A percentile compares a stretch with the other conserved stretches of the same genome.
Evolutionary conservation across 2,329 filamentous ascomycete species (phyloP).

Genomic region (Penicillium italicum): DNA sequence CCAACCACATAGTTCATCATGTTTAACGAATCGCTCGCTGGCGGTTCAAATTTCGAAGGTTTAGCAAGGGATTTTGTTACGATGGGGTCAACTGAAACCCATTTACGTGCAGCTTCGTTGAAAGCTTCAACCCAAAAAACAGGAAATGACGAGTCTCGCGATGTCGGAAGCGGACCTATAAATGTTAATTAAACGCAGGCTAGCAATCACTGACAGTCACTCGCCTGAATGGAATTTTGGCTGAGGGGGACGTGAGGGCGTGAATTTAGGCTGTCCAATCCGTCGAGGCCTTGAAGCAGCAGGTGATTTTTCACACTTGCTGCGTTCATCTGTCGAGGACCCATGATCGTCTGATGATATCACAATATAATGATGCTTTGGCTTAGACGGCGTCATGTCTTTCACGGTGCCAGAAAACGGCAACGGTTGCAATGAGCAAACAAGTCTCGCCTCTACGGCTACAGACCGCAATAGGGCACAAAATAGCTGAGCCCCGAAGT

Average conservation of each 20-base stretch:
- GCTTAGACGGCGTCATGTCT: conserved; percentile 43
- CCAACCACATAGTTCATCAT: conserved; percentile 77
- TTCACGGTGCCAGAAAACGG: conserved; percentile 57
- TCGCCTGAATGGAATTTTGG: conserved; percentile 20
- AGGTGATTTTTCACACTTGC: conserved; percentile 11
- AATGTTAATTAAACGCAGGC: conserved; percentile 14
- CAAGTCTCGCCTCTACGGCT: conserved; percentile 76
- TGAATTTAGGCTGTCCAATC: conserved; percentile 38
- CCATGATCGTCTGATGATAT: conserved; percentile 35
- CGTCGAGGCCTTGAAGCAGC: conserved; percentile 26
- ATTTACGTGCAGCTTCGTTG: conserved; percentile 81
- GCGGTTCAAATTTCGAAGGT: conserved; percentile 74
- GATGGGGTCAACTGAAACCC: conserved; percentile 82
- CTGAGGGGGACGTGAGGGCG: conserved; percentile 19
- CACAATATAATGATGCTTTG: conserved; percentile 35
- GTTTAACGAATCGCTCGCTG: conserved; percentile 72
- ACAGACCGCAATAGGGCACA: conserved; percentile 79
- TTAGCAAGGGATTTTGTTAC: conserved; percentile 78
- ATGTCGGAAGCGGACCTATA: conserved; percentile 41
- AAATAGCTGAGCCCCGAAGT: conserved; percentile 85
- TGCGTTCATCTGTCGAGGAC: conserved; percentile 29
- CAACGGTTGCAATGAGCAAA: conserved; percentile 85
- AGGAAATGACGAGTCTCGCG: conserved; percentile 71
- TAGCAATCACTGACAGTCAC: neutral
- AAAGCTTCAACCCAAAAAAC: conserved; percentile 95